Evolutionary conservation across 768 basidiomycete genomes (phyloP).

Genomic region (Agaricus sinodeliciosus): DNA sequence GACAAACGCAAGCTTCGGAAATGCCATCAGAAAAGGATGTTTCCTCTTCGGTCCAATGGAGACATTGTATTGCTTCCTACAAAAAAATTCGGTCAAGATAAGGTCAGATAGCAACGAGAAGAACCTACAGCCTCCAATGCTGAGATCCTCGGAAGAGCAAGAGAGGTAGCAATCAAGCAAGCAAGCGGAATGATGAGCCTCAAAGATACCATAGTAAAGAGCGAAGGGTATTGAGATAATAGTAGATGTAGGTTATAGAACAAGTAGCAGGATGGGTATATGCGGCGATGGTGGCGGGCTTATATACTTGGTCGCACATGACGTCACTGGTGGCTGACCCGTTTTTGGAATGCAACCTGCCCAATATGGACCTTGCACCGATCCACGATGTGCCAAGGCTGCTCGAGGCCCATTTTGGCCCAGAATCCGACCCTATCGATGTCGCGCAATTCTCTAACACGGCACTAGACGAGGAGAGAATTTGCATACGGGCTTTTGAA

Average conservation of each 20-base stretch:
- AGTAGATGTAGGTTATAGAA: background rate
- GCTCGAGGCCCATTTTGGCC: conserved; percentile 55
- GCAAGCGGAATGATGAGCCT: background rate
- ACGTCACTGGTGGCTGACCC: background rate
- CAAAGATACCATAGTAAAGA: conserved; percentile 1
- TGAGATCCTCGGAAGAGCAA: background rate
- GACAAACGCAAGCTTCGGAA: no score
- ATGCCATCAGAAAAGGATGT: no score
- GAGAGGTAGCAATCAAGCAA: background rate
- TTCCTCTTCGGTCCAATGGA: no score
- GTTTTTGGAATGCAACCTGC: background rate
- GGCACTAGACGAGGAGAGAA: conserved; percentile 15
- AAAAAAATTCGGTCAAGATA: background rate
- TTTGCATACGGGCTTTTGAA: background rate
- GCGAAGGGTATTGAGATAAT: background rate
- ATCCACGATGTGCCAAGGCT: conserved; percentile 19
- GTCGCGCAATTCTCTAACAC: conserved; percentile 38
- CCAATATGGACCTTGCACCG: background rate
- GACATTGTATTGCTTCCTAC: background rate
- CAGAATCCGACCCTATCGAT: conserved; percentile 50
- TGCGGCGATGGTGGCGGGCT: background rate
- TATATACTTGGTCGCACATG: conserved; percentile 1
- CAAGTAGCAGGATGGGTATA: background rate
- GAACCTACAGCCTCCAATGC: background rate
- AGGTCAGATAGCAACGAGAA: background rate